These are phyloP conservation scores for Euphrasia arctica DNA, from an alignment of 305 asterid species.

Conservation along the genomic window DNA sequence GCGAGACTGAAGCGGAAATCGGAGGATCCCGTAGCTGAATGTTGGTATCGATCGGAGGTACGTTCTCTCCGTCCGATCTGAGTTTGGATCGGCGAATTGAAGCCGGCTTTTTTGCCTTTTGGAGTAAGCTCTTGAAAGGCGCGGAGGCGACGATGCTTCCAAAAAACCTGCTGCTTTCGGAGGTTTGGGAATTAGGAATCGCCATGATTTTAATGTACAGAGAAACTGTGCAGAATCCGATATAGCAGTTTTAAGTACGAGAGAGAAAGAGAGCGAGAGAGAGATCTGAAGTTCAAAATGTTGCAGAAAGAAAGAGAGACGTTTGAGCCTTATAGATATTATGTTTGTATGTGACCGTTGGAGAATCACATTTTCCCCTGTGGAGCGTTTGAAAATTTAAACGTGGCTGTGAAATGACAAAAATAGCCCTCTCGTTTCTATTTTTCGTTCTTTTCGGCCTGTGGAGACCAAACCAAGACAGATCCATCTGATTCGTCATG, in stretches of 20 bases:
- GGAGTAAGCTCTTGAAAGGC: conserved; percentile 58
- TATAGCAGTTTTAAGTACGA: not conserved
- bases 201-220: conserved; percentile 28
- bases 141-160: conserved; percentile 61
- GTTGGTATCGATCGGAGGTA: conserved; percentile 67
- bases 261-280: not conserved
- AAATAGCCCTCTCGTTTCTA: conserved; percentile 8
- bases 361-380: conserved; percentile 7
- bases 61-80: conserved; percentile 54
- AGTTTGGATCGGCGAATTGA: conserved; percentile 39
- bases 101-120: conserved; percentile 51
- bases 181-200: conserved; percentile 40
- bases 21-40: conserved; percentile 64
- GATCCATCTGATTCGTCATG: too few species aligned
- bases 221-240: not conserved
- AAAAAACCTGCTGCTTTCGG: conserved; percentile 57
- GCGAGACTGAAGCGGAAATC: conserved; percentile 42
- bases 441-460: not conserved
- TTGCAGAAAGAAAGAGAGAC: conserved; percentile 28
- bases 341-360: conserved; percentile 50
- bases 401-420: conserved; percentile 28
- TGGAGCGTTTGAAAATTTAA: conserved; percentile 41
- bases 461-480: too few species aligned
- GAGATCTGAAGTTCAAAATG: conserved; percentile 32
- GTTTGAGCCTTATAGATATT: conserved; percentile 8